A percentile compares a stretch with the other conserved stretches of the same genome.
These are phyloP conservation scores for Cardamine occulta DNA, from an alignment of 345 rosid genomes.

Conservation along the genomic window DNA sequence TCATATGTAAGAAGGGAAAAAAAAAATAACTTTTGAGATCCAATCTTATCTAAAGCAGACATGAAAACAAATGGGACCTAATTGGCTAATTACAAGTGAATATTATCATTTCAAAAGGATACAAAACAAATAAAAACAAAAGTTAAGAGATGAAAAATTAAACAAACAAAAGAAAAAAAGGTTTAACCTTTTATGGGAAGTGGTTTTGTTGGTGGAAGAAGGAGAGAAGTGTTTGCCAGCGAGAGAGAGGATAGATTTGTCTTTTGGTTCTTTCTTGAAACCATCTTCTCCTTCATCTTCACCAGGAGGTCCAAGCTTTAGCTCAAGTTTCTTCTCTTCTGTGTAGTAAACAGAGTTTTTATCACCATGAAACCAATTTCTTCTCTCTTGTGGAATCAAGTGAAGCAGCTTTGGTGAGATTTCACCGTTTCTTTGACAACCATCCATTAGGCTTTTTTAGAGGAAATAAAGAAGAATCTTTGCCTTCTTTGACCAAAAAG, in stretches of 20 bases:
- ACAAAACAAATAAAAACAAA: slow-evolving; percentile 39
- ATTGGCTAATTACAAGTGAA: slow-evolving; percentile 44
- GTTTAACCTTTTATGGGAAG: slow-evolving; percentile 45
- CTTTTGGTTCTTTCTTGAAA: slow-evolving; percentile 48
- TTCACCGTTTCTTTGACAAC: slow-evolving; percentile 54
- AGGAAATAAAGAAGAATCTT: too few relatives aligned
- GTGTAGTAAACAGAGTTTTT: slow-evolving; percentile 43
- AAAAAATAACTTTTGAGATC: slow-evolving; percentile 29
- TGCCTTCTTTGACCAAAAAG: slow-evolving; percentile 5
- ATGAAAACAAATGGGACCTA: slow-evolving; percentile 42
- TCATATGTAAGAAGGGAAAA: neutral
- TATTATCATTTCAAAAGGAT: slow-evolving; percentile 48
- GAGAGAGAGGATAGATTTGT: slow-evolving; percentile 53
- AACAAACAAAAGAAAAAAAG: too few relatives aligned
- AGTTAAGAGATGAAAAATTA: neutral
- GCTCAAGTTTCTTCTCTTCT: slow-evolving; percentile 86
- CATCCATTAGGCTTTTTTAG: too few relatives aligned
- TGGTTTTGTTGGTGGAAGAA: slow-evolving; percentile 44
- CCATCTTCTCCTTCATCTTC: slow-evolving; percentile 45
- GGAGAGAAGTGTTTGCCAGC: slow-evolving; percentile 47
- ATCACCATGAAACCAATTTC: slow-evolving; percentile 53
- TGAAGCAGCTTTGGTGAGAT: slow-evolving; percentile 58
- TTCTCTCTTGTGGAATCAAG: slow-evolving; percentile 61
- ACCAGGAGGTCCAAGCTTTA: slow-evolving; percentile 96
- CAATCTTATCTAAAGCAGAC: slow-evolving; percentile 14